Evolutionary conservation across 805 yeast genomes (phyloP).

Genomic region (Phaffomyces opuntiae): DNA sequence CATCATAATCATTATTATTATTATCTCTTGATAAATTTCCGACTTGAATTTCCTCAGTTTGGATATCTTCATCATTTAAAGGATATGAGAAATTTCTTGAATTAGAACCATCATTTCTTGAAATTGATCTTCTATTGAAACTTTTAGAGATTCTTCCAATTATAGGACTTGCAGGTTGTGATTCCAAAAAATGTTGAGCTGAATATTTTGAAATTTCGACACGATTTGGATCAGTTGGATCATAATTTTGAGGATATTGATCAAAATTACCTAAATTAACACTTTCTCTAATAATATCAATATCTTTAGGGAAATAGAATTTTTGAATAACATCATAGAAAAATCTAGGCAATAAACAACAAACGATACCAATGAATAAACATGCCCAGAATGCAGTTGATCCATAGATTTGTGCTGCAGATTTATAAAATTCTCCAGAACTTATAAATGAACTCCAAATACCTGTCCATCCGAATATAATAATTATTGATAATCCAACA

Average conservation of each 20-base stretch:
- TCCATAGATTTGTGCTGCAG: constrained; percentile 60
- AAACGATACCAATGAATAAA: constrained; percentile 52
- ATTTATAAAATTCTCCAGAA: constrained; percentile 58
- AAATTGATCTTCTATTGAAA: constrained; percentile 29
- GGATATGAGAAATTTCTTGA: constrained; percentile 23
- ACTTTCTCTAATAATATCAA: constrained; percentile 70
- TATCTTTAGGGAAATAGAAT: constrained; percentile 53
- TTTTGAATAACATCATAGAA: constrained; percentile 49
- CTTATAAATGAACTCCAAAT: constrained; percentile 55
- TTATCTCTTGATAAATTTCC: background rate
- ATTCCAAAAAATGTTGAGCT: constrained; percentile 25
- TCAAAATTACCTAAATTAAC: constrained; percentile 59
- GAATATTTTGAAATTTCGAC: constrained; percentile 43
- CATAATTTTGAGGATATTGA: constrained; percentile 60
- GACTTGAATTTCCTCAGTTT: constrained; percentile 30
- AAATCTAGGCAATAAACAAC: constrained; percentile 64
- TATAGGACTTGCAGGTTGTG: constrained; percentile 9
- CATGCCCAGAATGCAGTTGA: constrained; percentile 61
- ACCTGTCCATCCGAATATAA: constrained; percentile 74
- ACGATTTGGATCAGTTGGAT: constrained; percentile 74
- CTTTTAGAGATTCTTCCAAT: constrained; percentile 30
- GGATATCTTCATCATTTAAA: constrained; percentile 22
- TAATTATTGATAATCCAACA: constrained; percentile 47
- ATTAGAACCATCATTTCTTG: constrained; percentile 20
- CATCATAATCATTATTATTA: background rate